Evolutionary conservation across 257 asterid species (phyloP), one percentile per base, ranked within the genome.

Genomic region (Misopates orontium): DNA sequence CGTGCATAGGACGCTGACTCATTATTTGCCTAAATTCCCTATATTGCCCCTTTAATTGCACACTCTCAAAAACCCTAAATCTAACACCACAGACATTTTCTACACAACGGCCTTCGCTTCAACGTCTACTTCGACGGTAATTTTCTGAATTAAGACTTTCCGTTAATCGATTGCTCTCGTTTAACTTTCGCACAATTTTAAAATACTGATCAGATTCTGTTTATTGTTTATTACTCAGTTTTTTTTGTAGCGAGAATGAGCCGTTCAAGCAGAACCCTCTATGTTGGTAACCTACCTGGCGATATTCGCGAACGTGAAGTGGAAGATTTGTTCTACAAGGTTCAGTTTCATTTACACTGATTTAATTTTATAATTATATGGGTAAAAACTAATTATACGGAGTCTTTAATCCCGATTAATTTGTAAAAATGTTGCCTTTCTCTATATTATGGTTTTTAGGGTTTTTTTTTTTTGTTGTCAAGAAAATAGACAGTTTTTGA

Each of bases 241-340:
- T 60, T 49, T 48, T 67, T 41, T 63, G 25, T 24, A 69, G 82
- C 78, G 70, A 87, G 60, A 67, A 94, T 94, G 99, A 94, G 99
- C 79, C 96, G 98, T 41, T 82, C 99, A 10, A 88, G 96, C 79
- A 85, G 95, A 82, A 94, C 99, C 24, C 90, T 94, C 48, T 90
- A 94, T 32, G 96, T 94, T 13, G 99, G 99, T 41, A 94, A 94
- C 82, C 99, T 94, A 74, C 99, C 98, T 4, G 98, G 98, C 17
- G 98, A 90, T 75, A 83, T 86, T 60, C 96, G 98, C 16, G 99
- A 94, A 80, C 87, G 98, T 6, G 96, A 94, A 82, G 96, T 94
- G 56, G 99, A 94, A 69, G 98, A 90, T 78, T 64, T 94, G 75
- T 94, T 94, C 73, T 81, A 90, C 88, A 94, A 90, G 99, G 99